Base-by-base conservation (phyloP, 805 yeast species). In the Candida schatavii region DNA sequence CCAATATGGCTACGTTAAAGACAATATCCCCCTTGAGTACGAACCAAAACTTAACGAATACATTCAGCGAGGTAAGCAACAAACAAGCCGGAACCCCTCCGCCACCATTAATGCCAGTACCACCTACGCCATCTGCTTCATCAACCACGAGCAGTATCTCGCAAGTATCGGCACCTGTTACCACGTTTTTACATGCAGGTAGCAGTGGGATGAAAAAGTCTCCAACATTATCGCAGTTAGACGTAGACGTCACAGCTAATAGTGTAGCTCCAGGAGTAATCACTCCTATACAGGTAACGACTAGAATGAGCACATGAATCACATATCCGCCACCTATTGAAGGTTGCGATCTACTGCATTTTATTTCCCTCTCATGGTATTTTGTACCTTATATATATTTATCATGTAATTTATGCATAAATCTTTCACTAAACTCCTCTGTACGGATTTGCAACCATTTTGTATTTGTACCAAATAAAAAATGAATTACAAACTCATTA, bases 31-130 rank as follows among this genome's bases (percentile, higher is more conserved):
- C 61, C 1, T 46, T 56, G 30, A 44, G 52, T 32, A 35, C 51
- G 9, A 53, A 55, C 35, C 48, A 43, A 13, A 52, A 55, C 29
- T 18, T 51, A 13, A 46, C 54, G 44, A 49, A 52, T 45, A 39
- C 19, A 13, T 18, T 5, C 35, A 14, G 5, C 9, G 35, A 31
- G 35, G 18, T 5, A 83, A 93, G 60, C 88, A 88, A 57, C 91
- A 83, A 0, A 98, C 97, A 59, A 90, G 70, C 11, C 84, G 43
- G 54, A 93, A 93, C 64, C 89, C 90, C 34, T 72, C 71, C 40
- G 81, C 56, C 19, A 89, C 95, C 41, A 93, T 9, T 31, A 15
- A 20, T 17, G 19, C 20, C 35, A 15, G 22, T 17, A 31, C 20
- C 35, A 15, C 9, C 21, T 17, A 13, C 9, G 13, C 35, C 19